A percentile compares a stretch with the other conserved stretches of the same genome.
phyloP scores from a whole-genome alignment of 2,329 filamentous ascomycete genomes.

The Monosporascus ibericus region DNA sequence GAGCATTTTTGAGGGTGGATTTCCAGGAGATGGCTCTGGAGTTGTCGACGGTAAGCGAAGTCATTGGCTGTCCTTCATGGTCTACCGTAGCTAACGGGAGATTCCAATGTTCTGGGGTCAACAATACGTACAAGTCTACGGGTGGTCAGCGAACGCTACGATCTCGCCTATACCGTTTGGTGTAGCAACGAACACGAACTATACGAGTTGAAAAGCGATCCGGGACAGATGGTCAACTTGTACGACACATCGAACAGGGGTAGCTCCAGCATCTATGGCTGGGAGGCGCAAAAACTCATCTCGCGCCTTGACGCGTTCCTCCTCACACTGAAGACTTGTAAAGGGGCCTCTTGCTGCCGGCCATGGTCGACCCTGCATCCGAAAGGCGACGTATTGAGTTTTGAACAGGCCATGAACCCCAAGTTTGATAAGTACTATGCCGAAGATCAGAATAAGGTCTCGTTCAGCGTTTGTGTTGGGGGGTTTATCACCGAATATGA shows the following conservation, averaged over 20 bases:
- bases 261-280: neutral
- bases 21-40: neutral
- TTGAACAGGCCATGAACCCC: slow-evolving; percentile 14
- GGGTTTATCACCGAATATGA: neutral
- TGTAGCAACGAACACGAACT: slow-evolving; percentile 49
- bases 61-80: too few species aligned
- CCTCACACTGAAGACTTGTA: slow-evolving; percentile 15
- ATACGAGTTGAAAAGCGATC: slow-evolving; percentile 37
- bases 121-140: slow-evolving; percentile 43
- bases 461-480: slow-evolving; percentile 12
- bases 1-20: slow-evolving; percentile 9
- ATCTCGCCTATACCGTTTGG: slow-evolving; percentile 49
- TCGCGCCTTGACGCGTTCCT: slow-evolving; percentile 14
- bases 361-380: slow-evolving; percentile 13
- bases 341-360: slow-evolving; percentile 8
- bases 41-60: too few species aligned
- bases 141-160: slow-evolving; percentile 22
- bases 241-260: neutral
- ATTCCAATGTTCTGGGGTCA: neutral
- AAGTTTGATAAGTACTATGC: slow-evolving; percentile 13
- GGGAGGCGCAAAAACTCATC: slow-evolving; percentile 1
- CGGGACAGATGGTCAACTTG: slow-evolving; percentile 9
- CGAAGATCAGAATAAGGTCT: slow-evolving; percentile 8
- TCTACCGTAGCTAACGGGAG: too few species aligned
- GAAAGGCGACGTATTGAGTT: neutral